A percentile compares a stretch with the other conserved stretches of the same genome.
Evolutionary conservation across 2,329 filamentous ascomycete genomes (phyloP).

Genomic region (Phaeosphaeriaceae sp.): DNA sequence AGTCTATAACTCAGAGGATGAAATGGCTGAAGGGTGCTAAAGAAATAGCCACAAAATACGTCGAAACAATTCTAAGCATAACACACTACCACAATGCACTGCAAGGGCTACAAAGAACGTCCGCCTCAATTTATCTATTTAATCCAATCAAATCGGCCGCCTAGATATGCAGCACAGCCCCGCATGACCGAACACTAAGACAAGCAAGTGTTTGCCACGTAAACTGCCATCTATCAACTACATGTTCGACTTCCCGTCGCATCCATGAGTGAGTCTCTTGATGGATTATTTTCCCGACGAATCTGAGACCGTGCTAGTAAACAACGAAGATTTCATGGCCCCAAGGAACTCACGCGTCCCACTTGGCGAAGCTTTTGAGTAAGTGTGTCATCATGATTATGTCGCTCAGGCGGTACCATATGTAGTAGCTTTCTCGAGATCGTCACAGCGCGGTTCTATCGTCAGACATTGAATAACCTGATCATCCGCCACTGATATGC

Average conservation of each 20-base stretch:
- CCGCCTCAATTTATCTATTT: not conserved
- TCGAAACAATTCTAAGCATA: not conserved
- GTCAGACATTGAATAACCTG: too few species aligned
- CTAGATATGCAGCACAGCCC: slow-evolving; percentile 3
- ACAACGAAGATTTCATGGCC: not conserved
- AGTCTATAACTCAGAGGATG: not conserved
- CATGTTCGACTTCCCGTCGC: not conserved
- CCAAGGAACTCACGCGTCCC: slow-evolving; percentile 1
- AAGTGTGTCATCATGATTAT: not conserved
- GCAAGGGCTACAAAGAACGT: not conserved
- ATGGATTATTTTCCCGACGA: not conserved
- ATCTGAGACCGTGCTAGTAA: not conserved
- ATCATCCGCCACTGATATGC: too few species aligned
- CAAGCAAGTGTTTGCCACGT: not conserved
- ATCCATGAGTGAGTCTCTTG: not conserved
- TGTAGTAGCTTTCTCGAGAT: too few species aligned
- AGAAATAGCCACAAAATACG: not conserved
- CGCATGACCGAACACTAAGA: not conserved
- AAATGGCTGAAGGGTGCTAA: not conserved
- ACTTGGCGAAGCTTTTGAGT: slow-evolving; percentile 1
- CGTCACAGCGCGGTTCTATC: too few species aligned
- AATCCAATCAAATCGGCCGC: not conserved
- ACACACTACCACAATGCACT: not conserved
- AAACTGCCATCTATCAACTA: not conserved
- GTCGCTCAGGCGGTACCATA: not conserved